phyloP scores from a whole-genome alignment of 768 basidiomycete genomes.

The Lactarius hengduanensis region DNA sequence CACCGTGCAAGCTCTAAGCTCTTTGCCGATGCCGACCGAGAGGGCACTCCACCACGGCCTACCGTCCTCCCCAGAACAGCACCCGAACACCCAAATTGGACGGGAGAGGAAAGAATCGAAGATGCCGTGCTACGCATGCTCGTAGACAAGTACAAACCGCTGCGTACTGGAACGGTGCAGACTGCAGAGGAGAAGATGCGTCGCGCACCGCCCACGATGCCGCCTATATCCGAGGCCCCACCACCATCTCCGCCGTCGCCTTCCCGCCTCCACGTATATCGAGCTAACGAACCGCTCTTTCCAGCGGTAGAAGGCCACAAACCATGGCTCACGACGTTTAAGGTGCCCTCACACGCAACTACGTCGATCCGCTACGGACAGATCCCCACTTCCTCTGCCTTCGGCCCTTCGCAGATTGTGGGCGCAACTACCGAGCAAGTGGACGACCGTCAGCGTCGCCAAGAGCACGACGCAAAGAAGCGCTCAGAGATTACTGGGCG shows the following conservation, averaged over 20 bases:
- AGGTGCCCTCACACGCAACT: conserved; percentile 52
- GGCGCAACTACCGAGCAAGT: conserved; percentile 28
- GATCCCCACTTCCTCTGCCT: conserved; percentile 36
- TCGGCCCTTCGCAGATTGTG: conserved; percentile 14
- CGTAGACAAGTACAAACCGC: conserved; percentile 81
- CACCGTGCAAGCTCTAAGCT: conserved; percentile 55
- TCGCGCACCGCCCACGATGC: conserved; percentile 42
- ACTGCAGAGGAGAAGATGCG: conserved; percentile 68
- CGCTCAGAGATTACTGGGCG: conserved; percentile 53
- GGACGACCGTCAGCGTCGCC: conserved; percentile 42
- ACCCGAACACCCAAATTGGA: conserved; percentile 63
- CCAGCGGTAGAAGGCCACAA: conserved; percentile 55
- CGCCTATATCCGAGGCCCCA: conserved; percentile 22
- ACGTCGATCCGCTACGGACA: conserved; percentile 54
- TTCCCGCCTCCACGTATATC: conserved; percentile 21
- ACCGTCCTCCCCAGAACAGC: conserved; percentile 37
- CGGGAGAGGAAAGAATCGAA: conserved; percentile 67
- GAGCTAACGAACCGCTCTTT: conserved; percentile 49
- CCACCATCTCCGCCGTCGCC: conserved; percentile 1
- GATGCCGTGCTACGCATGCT: conserved; percentile 82
- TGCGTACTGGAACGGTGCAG: conserved; percentile 57
- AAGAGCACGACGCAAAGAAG: conserved; percentile 51
- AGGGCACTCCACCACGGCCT: conserved; percentile 16
- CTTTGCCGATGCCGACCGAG: conserved; percentile 58
- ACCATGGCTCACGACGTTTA: conserved; percentile 72